Conservation (phyloP, 768 basidiomycete species). For the Kwoniella pini region DNA sequence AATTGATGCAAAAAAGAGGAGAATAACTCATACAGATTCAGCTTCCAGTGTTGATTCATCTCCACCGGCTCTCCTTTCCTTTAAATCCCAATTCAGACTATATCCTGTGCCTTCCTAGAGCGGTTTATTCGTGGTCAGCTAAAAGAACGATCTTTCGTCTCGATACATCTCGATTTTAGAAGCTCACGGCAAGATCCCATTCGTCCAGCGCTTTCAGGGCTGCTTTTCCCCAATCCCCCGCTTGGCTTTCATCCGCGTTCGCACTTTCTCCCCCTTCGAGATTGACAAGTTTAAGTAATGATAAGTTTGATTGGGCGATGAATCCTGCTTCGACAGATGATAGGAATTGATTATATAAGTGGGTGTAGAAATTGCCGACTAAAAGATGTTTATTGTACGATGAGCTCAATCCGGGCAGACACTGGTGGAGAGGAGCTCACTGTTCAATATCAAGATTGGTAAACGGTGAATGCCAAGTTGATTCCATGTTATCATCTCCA, state of each 20-base stretch:
- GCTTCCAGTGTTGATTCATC: background rate
- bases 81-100: slow-evolving; percentile 34
- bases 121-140: too few species aligned
- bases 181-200: slow-evolving; percentile 46
- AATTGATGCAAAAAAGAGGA: background rate
- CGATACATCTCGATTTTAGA: too few species aligned
- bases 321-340: slow-evolving; percentile 71
- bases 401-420: too few species aligned
- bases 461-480: slow-evolving; percentile 62
- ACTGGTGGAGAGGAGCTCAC: too few species aligned
- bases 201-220: slow-evolving; percentile 44
- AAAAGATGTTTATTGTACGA: too few species aligned
- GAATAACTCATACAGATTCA: slow-evolving; percentile 21
- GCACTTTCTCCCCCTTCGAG: slow-evolving; percentile 35
- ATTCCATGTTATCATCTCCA: slow-evolving; percentile 94
- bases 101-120: slow-evolving; percentile 39
- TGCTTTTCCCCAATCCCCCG: slow-evolving; percentile 47
- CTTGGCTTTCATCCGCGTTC: slow-evolving; percentile 26
- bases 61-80: slow-evolving; percentile 10
- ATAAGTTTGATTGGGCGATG: slow-evolving; percentile 66
- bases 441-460: slow-evolving; percentile 80
- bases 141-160: too few species aligned
- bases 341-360: slow-evolving; percentile 73
- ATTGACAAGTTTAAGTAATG: slow-evolving; percentile 73
- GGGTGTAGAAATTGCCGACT: slow-evolving; percentile 77